Base-by-base conservation (phyloP, 192 early-diverging fungal genomes). In the Mortierella alpina region DNA sequence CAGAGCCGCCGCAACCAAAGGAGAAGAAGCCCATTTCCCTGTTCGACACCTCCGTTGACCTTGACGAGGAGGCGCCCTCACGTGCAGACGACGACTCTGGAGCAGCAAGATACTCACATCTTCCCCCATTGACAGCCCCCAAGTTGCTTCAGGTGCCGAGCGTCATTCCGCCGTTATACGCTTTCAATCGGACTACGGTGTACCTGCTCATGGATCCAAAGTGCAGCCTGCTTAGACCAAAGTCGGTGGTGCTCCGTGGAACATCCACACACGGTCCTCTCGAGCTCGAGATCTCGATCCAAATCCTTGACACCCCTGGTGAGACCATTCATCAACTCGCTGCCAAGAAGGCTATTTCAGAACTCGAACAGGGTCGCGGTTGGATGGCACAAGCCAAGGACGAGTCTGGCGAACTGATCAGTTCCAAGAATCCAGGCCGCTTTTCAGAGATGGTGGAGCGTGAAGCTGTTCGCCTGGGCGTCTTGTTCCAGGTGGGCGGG, bases 341-440 rank as follows among this genome's bases (percentile, higher is more conserved):
- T 0, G 86, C 86, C 56, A 59, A 68, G 46, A 85, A 70, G 57
- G 68, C 86, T 18, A 87, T 88, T n/a, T 63, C 68, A 7, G 86
- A 87, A 23, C 56, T 87, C 13, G 84, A 88, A n/a, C 82, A 87
- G 48, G 83, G 78, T 45, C 72, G 75, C 23, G 86, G 80, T 15
- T 88, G 68, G 66, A 54, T 88, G 22, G 60, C 57, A 8, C 47
- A 86, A 14, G 61, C 61, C 49, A 40, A 50, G 12, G 61, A 64
- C 60, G 47, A 12, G 4, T 22, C 56, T 46, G 61, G 42, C 12
- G 40, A 10, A 17, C 46, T 64, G 15, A 40, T 58, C 15, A 54
- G 59, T 15, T 42, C 52, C 20, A 72, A 72, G 42, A 49, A 64
- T n/a, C 53, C 56, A 42, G n/a, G 70, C 20, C 51, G n/a, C 41